Conservation (phyloP, 1,284 basidiomycete genomes). For the Bjerkandera adusta region DNA sequence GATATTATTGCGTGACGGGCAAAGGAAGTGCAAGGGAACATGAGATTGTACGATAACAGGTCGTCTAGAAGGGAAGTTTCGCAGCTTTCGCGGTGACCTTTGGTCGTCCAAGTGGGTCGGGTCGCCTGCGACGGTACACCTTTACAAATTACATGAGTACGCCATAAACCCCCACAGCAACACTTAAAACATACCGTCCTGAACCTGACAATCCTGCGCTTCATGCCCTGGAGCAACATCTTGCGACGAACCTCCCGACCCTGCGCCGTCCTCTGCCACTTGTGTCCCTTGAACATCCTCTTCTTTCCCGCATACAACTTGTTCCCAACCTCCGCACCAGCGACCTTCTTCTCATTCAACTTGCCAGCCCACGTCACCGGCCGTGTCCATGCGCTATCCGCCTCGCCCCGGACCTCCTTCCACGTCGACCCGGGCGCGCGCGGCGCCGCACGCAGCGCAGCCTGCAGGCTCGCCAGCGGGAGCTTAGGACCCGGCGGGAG, state of each 20-base stretch:
- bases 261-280: constrained; percentile 62
- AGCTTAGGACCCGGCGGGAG: constrained; percentile 66
- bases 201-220: constrained; percentile 57
- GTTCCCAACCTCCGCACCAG: constrained; percentile 54
- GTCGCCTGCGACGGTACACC: constrained; percentile 15
- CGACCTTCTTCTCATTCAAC: constrained; percentile 43
- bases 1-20: not conserved
- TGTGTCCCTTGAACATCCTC: constrained; percentile 86
- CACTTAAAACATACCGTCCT: constrained; percentile 50
- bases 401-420: constrained; percentile 2
- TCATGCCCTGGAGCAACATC: constrained; percentile 67
- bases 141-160: constrained; percentile 1
- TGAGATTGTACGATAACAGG: not conserved
- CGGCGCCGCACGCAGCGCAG: constrained; percentile 9
- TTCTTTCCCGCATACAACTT: constrained; percentile 70
- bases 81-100: constrained; percentile 11
- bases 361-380: constrained; percentile 59
- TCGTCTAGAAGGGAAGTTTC: constrained; percentile 19
- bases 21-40: not conserved
- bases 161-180: not conserved
- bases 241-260: constrained; percentile 43
- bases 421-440: not conserved
- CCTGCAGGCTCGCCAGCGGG: constrained; percentile 16
- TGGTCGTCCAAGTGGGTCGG: constrained; percentile 13
- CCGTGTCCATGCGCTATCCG: constrained; percentile 32